phyloP scores from a whole-genome alignment of 371 early-diverging fungal genomes.

The Actinomortierella ambigua region DNA sequence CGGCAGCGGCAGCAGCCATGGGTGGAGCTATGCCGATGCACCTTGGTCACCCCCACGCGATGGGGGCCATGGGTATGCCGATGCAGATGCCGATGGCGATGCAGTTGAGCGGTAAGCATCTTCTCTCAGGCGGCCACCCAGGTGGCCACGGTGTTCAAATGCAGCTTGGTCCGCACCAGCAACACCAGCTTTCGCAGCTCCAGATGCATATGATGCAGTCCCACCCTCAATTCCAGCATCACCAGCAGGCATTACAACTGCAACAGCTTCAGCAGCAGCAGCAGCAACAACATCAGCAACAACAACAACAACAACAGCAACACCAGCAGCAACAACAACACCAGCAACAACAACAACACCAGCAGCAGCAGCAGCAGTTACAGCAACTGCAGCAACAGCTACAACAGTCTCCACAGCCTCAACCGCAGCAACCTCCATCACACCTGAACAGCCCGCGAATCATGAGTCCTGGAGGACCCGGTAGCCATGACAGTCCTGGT shows the following conservation, averaged over 20 bases:
- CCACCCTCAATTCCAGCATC: slow-evolving; percentile 11
- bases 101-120: too few relatives aligned
- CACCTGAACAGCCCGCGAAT: too few relatives aligned
- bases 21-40: too few relatives aligned
- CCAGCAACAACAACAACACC: slow-evolving; percentile 32
- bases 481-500: too few relatives aligned
- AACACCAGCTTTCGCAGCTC: slow-evolving; percentile 10
- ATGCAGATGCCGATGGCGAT: slow-evolving; percentile 22
- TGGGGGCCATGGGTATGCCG: slow-evolving; percentile 3
- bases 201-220: slow-evolving; percentile 10
- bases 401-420: not conserved
- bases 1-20: too few relatives aligned
- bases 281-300: slow-evolving; percentile 25
- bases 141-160: slow-evolving; percentile 39
- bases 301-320: slow-evolving; percentile 22
- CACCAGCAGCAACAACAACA: slow-evolving; percentile 36
- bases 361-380: slow-evolving; percentile 29
- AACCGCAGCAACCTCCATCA: not conserved
- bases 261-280: slow-evolving; percentile 25
- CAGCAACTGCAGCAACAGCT: not conserved
- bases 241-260: slow-evolving; percentile 13
- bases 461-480: too few relatives aligned
- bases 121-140: slow-evolving; percentile 13
- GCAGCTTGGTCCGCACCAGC: slow-evolving; percentile 24
- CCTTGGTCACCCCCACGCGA: too few relatives aligned